Evolutionary conservation across 2,329 filamentous ascomycete species (phyloP).

Genomic region (Atkinsonella texensis): DNA sequence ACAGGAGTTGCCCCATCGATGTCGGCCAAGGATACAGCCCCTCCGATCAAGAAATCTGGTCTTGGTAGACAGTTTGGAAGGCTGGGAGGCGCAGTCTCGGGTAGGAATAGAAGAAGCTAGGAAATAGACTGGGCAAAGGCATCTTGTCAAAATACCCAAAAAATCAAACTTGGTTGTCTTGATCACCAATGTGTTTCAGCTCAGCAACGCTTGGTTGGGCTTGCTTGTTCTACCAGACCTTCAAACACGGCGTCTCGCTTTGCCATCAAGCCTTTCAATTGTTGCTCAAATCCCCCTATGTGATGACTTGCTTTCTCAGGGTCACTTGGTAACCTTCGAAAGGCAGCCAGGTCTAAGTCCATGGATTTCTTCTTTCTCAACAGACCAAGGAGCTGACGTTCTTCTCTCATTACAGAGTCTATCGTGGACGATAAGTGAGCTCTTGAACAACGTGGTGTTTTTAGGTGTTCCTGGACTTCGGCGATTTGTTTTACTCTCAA

Average conservation of each 20-base stretch:
- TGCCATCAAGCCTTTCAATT: slow-evolving; percentile 48
- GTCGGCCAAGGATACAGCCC: slow-evolving; percentile 37
- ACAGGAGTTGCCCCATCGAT: slow-evolving; percentile 25
- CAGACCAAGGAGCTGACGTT: slow-evolving; percentile 46
- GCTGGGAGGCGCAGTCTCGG: slow-evolving; percentile 57
- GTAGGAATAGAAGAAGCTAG: slow-evolving; percentile 42
- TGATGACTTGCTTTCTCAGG: slow-evolving; percentile 55
- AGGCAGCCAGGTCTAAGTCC: slow-evolving; percentile 50
- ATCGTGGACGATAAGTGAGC: slow-evolving; percentile 32
- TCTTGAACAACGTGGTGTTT: slow-evolving; percentile 22
- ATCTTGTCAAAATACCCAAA: not conserved
- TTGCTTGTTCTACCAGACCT: slow-evolving; percentile 51
- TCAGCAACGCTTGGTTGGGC: slow-evolving; percentile 32
- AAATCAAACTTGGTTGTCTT: not conserved
- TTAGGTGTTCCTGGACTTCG: slow-evolving; percentile 44
- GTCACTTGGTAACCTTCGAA: slow-evolving; percentile 63
- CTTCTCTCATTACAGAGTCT: slow-evolving; percentile 45
- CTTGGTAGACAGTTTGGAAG: slow-evolving; percentile 58
- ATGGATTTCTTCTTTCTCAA: slow-evolving; percentile 45
- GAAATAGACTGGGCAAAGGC: not conserved
- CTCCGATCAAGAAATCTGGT: slow-evolving; percentile 46
- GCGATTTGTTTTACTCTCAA: slow-evolving; percentile 52
- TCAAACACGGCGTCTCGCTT: slow-evolving; percentile 67
- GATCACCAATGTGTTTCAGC: slow-evolving; percentile 2
- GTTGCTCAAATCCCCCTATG: slow-evolving; percentile 52